These are phyloP conservation scores for Ilyonectria mors-panacis DNA, from an alignment of 2,329 filamentous ascomycete genomes.

Conservation along the genomic window DNA sequence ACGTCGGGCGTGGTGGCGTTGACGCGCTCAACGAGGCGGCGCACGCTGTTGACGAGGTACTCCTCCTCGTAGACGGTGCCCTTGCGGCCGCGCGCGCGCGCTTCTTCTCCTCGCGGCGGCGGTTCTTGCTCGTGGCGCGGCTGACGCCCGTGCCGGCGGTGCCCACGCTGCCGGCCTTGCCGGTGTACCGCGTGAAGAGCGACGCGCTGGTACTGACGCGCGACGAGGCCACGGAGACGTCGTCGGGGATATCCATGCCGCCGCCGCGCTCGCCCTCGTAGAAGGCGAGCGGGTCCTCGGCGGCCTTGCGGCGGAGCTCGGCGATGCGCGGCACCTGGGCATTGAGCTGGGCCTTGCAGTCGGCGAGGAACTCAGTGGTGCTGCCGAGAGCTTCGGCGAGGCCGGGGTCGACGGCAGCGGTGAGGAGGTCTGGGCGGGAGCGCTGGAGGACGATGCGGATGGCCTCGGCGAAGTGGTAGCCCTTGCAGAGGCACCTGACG, in stretches of 20 bases:
- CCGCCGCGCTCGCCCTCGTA: slow-evolving; percentile 82
- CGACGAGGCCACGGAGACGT: slow-evolving; percentile 88
- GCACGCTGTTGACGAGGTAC: slow-evolving; percentile 91
- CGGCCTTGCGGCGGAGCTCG: slow-evolving; percentile 86
- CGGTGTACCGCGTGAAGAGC: slow-evolving; percentile 93
- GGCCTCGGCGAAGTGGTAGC: slow-evolving; percentile 90
- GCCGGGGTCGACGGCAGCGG: slow-evolving; percentile 79
- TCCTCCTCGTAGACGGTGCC: slow-evolving; percentile 98
- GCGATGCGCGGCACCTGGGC: slow-evolving; percentile 89
- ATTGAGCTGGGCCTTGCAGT: slow-evolving; percentile 88
- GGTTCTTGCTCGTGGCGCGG: slow-evolving; percentile 88
- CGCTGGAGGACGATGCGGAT: slow-evolving; percentile 80
- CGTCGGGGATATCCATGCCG: slow-evolving; percentile 85
- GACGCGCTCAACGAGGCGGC: slow-evolving; percentile 85
- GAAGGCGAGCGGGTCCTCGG: slow-evolving; percentile 88
- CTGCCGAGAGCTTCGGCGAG: slow-evolving; percentile 85
- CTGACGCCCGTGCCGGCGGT: slow-evolving; percentile 82
- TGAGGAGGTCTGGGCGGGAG: slow-evolving; percentile 73
- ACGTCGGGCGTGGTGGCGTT: slow-evolving; percentile 82
- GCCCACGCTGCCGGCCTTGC: slow-evolving; percentile 73
- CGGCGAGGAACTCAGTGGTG: slow-evolving; percentile 92
- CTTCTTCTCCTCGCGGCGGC: slow-evolving; percentile 93
- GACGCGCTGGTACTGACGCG: slow-evolving; percentile 86
- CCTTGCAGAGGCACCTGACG: slow-evolving; percentile 86
- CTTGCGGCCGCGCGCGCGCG: slow-evolving; percentile 91